Evolutionary conservation across 177 flowering plant species (phyloP).

Genomic region (Vitis hybrid): DNA sequence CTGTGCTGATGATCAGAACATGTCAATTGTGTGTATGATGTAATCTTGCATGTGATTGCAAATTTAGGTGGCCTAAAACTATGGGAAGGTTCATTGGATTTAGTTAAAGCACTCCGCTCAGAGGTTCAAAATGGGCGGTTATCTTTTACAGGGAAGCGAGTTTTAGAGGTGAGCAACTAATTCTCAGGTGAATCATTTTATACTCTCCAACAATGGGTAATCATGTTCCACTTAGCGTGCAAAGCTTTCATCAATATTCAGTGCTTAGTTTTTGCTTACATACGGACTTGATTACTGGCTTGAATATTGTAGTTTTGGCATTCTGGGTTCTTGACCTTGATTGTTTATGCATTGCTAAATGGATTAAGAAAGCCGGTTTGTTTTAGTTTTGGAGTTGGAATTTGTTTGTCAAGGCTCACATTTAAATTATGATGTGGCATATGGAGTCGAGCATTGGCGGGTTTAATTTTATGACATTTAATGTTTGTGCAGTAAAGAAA

Average conservation of each 20-base stretch:
- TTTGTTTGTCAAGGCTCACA: too few relatives aligned
- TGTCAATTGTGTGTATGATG: background rate
- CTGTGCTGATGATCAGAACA: background rate
- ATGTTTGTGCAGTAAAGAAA: too few relatives aligned
- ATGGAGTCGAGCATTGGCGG: too few relatives aligned
- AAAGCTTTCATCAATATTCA: background rate
- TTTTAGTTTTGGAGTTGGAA: too few relatives aligned
- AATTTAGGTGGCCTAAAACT: slow-evolving; percentile 78
- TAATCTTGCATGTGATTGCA: background rate
- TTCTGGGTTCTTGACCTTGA: background rate
- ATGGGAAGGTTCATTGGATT: slow-evolving; percentile 95
- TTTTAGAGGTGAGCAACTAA: slow-evolving; percentile 77
- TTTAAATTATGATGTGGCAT: too few relatives aligned
- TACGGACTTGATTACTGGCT: background rate
- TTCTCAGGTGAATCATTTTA: slow-evolving; percentile 34
- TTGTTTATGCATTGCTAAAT: too few relatives aligned
- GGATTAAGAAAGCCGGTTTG: background rate
- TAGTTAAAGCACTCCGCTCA: slow-evolving; percentile 56
- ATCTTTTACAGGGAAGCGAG: slow-evolving; percentile 62
- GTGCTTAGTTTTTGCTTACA: background rate
- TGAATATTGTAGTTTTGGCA: background rate
- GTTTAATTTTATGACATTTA: too few relatives aligned
- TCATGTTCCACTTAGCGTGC: background rate
- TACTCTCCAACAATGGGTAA: background rate
- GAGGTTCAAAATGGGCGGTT: slow-evolving; percentile 52